Evolutionary conservation across 2,329 filamentous ascomycete genomes (phyloP), one percentile per base, ranked within the genome.

Genomic region (Apiospora hydei): DNA sequence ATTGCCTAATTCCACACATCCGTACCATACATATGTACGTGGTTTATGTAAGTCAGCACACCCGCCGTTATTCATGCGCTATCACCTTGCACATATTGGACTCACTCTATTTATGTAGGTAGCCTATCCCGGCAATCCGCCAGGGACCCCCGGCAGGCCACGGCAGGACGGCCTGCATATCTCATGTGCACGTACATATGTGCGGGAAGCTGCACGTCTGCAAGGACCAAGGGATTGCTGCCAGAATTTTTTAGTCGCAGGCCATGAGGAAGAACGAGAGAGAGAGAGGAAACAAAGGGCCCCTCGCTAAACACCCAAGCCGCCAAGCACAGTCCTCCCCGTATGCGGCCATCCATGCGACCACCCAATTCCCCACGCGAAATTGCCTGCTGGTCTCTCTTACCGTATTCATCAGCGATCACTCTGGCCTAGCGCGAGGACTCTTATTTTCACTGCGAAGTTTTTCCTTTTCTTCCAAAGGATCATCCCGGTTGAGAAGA

Each of bases 301-400:
- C 69, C 41, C 69, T 53, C 44, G 53, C 30, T 67, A 67, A 46
- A 30, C 53, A 61, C 30, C 11, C 53, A 64, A 38, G 34, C 34
- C 3, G 34, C 34, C 34, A 38, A 41, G 30, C 57, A 64, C 30
- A 64, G 57, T 64, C 57, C 34, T 61, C 41, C 44, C 66, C 66
- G 73, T 71, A 75, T 78, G 75, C 76, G 78, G 77, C 75, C 77
- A 34, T 74, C 51, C 73, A 77, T 78, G 77, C 76, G 75, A 74
- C 78, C 77, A 67, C 44, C 24, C 26, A 68, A 44, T 68, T 68
- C 73, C 47, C 70, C 73, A 73, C 70, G 73, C 74, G 75, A 77
- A 73, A 77, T 77, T 77, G 72, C 74, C 38, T 11, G 41, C 34
- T n/a, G 21, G 57, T 64, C 57, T 64, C 57, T 34, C 57, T 64